Base-by-base conservation (phyloP, 176 grass and related monocot genomes). In the Guadua angustifolia region DNA sequence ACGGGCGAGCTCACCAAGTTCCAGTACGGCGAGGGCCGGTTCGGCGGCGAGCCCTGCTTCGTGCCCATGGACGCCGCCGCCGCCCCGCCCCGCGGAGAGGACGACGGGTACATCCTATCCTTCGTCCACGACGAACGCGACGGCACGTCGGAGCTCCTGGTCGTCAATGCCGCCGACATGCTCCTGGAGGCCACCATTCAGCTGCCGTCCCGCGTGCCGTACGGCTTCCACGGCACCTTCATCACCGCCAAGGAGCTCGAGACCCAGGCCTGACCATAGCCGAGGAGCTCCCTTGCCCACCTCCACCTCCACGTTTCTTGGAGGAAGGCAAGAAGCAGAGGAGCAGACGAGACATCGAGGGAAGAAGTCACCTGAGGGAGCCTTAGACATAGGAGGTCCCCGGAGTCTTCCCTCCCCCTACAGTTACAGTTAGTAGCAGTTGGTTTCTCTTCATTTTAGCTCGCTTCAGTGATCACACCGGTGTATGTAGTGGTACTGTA, bases 41-140 rank as follows among this genome's bases (percentile, higher is more conserved):
- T 92, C 92, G 94, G 94, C 45, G 92, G 94, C 46, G 94, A 97
- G 90, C 94, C 94, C 33, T 97, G 91, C 90, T 97, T 97, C 85
- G 65, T 97, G 52, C 85, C 94, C 66, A 72, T 87, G 77, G 66
- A 88, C 52, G 6, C 85, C 0, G 64, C 75, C 18, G 39, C 69
- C 0, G 65, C 73, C 0, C 6, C 47, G 32, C 81, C 89, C 18
- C 89, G 85, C 39, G 82, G 77, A 62, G 94, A 97, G 90, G 94
- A 97, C 75, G 94, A 97, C 36, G 94, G 94, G 0, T 94, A 90
- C 90, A 79, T 97, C 22, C 90, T 97, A 5, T 87, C 90, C 12
- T 94, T 94, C 84, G 84, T 97, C n/a, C 92, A 97, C 83, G 78
- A 95, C 71, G 95, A 97, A 80, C 68, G 59, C 21, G 69, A 70